These are phyloP conservation scores for Camellia granthamiana DNA, from an alignment of 148 eudicot species.

Conservation along the genomic window DNA sequence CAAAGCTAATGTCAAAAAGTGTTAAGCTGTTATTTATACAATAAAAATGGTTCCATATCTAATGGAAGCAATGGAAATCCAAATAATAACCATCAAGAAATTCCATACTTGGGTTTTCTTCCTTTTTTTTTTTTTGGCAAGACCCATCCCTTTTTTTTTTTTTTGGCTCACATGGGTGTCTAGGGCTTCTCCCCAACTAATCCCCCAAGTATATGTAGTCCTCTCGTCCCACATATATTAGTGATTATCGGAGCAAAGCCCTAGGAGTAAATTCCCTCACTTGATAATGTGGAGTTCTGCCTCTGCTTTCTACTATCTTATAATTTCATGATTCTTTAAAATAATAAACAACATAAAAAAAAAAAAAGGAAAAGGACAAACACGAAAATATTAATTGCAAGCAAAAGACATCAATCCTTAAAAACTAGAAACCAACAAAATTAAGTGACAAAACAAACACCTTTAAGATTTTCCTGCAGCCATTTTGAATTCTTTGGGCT, in stretches of 20 bases:
- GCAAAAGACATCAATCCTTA: neutral
- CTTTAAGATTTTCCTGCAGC: constrained; percentile 69
- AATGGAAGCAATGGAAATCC: neutral
- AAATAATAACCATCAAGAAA: neutral
- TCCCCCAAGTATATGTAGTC: too few species aligned
- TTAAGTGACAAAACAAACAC: constrained; percentile 17
- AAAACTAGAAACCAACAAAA: neutral
- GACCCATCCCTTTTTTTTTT: too few species aligned
- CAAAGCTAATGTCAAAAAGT: neutral
- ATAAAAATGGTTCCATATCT: neutral
- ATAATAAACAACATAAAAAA: neutral
- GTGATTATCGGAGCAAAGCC: too few species aligned
- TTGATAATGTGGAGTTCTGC: neutral
- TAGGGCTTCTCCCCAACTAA: too few species aligned
- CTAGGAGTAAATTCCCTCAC: too few species aligned
- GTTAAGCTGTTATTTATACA: neutral
- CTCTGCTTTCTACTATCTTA: neutral
- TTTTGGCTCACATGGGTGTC: too few species aligned
- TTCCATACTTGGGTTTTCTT: neutral
- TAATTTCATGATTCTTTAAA: neutral
- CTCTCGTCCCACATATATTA: too few species aligned
- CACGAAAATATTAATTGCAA: neutral
- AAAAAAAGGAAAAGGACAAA: neutral
- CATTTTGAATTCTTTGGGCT: constrained; percentile 60
- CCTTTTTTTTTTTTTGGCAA: too few species aligned